phyloP scores from a whole-genome alignment of 2,329 filamentous ascomycete genomes.

The Aspergillus fischeri region DNA sequence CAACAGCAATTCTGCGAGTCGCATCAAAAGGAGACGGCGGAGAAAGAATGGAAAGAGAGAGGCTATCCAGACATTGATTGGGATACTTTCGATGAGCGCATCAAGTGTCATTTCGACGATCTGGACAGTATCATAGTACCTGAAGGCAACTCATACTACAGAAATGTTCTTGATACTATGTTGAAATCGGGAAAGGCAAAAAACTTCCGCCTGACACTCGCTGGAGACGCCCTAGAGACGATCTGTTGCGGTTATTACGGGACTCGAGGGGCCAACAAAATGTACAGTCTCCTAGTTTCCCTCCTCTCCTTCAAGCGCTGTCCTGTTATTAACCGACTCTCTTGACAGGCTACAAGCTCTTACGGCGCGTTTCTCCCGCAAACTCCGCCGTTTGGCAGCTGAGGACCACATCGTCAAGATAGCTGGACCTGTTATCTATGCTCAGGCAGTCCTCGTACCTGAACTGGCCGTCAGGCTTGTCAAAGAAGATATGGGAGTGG shows the following conservation, averaged over 20 bases:
- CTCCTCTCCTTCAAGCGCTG: conserved; percentile 1
- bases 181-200: conserved; percentile 57
- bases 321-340: conserved; percentile 4
- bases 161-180: conserved; percentile 51
- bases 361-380: conserved; percentile 55
- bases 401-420: conserved; percentile 63
- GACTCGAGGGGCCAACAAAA: conserved; percentile 63
- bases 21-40: conserved; percentile 57
- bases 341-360: conserved; percentile 51
- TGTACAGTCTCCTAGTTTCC: conserved; percentile 49
- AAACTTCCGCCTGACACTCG: conserved; percentile 54
- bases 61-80: conserved; percentile 72
- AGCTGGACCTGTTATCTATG: conserved; percentile 63
- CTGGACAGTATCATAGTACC: conserved; percentile 59
- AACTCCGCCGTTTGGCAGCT: conserved; percentile 59
- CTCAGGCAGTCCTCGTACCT: conserved; percentile 72
- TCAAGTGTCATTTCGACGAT: conserved; percentile 52
- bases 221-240: conserved; percentile 44
- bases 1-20: conserved; percentile 56
- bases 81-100: conserved; percentile 56
- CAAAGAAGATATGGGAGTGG: conserved; percentile 55
- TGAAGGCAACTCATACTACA: conserved; percentile 54
- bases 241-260: conserved; percentile 81
- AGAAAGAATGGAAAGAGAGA: conserved; percentile 45
- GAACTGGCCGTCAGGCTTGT: conserved; percentile 58